Evolutionary conservation across 1,284 basidiomycete species (phyloP).

Genomic region (Calocybe gambosa): DNA sequence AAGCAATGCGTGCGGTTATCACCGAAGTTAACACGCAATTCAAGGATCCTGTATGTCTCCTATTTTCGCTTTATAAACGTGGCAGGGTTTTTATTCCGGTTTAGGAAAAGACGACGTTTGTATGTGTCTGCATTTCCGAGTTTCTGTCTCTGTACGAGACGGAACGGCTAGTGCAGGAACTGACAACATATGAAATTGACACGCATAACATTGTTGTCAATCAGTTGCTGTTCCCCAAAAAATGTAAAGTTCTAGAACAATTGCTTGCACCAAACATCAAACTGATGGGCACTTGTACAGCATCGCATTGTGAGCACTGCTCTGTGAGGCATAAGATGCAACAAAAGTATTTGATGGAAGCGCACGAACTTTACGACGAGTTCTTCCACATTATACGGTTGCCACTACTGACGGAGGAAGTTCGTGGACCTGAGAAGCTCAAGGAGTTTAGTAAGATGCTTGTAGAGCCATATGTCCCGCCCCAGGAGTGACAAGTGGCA

Average conservation of each 20-base stretch:
- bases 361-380: constrained; percentile 93
- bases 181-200: constrained; percentile 96
- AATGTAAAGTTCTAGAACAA: constrained; percentile 44
- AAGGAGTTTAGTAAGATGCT: constrained; percentile 87
- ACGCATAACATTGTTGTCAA: constrained; percentile 99
- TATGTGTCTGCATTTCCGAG: constrained; percentile 98
- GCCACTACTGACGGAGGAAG: constrained; percentile 94
- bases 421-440: constrained; percentile 90
- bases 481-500: constrained; percentile 37
- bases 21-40: constrained; percentile 99
- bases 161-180: constrained; percentile 93
- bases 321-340: constrained; percentile 95
- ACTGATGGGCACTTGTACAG: constrained; percentile 31
- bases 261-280: background rate
- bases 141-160: constrained; percentile 98
- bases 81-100: background rate
- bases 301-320: constrained; percentile 93
- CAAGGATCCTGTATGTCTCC: constrained; percentile 85
- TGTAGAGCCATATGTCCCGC: constrained; percentile 52
- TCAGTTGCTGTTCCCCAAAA: constrained; percentile 92
- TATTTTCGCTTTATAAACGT: constrained; percentile 2
- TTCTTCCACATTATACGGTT: constrained; percentile 95
- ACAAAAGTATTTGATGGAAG: constrained; percentile 92
- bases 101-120: constrained; percentile 95
- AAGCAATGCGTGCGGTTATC: constrained; percentile 95